Evolutionary conservation across 2,329 filamentous ascomycete genomes (phyloP).

Genomic region (Orbilia blumenaviensis): DNA sequence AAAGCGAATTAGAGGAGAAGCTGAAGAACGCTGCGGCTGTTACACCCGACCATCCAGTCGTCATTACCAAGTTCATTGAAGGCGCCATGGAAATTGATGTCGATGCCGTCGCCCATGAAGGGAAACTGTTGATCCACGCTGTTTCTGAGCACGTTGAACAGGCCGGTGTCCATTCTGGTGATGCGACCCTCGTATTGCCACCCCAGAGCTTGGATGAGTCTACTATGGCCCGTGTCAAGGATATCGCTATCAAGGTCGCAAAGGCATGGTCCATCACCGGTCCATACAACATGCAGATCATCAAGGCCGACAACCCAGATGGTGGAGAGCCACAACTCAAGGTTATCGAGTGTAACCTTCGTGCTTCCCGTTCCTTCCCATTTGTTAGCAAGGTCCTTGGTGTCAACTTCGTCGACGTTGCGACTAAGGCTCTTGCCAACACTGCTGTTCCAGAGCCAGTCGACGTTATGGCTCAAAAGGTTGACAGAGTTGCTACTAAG

Average conservation of each 20-base stretch:
- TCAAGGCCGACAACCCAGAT: constrained; percentile 83
- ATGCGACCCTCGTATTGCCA: constrained; percentile 92
- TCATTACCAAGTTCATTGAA: constrained; percentile 98
- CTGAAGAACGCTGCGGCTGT: constrained; percentile 88
- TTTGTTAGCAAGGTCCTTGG: constrained; percentile 98
- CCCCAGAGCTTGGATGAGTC: constrained; percentile 79
- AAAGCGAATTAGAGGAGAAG: constrained; percentile 92
- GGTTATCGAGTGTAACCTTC: constrained; percentile 98
- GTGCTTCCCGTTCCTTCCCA: constrained; percentile 96
- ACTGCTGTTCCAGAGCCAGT: constrained; percentile 82
- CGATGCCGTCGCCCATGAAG: constrained; percentile 86
- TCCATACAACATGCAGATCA: constrained; percentile 99
- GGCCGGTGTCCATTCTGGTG: constrained; percentile 96
- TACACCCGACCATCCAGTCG: constrained; percentile 94
- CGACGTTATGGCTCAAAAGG: constrained; percentile 88
- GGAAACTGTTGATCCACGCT: constrained; percentile 87
- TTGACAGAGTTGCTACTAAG: constrained; percentile 94
- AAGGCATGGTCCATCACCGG: constrained; percentile 97
- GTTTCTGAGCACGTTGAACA: constrained; percentile 96
- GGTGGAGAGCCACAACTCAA: constrained; percentile 81
- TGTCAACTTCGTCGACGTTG: constrained; percentile 94
- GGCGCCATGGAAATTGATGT: constrained; percentile 96
- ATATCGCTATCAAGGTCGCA: constrained; percentile 94
- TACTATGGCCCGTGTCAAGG: constrained; percentile 87
- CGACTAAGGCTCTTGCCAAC: constrained; percentile 88